phyloP scores from a whole-genome alignment of 75 land plant genomes.

The Azolla pinnata region DNA sequence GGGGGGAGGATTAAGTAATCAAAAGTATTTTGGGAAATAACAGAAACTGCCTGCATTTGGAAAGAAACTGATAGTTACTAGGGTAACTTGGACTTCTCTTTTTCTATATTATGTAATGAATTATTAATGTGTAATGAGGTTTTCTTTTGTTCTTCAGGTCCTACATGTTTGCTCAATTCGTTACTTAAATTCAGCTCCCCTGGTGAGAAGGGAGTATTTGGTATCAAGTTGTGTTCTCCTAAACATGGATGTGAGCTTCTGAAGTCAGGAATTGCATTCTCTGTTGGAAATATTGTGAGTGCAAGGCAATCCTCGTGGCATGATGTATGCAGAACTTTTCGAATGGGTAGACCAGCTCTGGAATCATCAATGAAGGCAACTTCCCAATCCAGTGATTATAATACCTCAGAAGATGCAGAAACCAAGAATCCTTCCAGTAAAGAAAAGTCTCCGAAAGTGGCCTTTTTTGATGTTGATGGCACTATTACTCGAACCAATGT shows the following conservation, averaged over 20 bases:
- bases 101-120: too few species aligned
- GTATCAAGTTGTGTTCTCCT: neutral
- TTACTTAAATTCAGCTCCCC: neutral
- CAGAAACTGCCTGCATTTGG: too few species aligned
- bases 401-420: neutral
- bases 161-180: constrained; percentile 1
- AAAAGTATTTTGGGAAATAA: too few species aligned
- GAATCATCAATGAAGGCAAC: neutral
- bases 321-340: neutral
- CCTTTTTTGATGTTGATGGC: constrained; percentile 28
- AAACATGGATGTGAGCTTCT: neutral
- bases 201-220: neutral
- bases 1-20: too few species aligned
- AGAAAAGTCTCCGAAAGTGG: constrained; percentile 9
- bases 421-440: neutral
- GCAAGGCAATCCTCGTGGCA: constrained; percentile 1
- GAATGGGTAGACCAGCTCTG: neutral
- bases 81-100: too few species aligned
- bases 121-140: too few species aligned
- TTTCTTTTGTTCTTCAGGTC: too few species aligned
- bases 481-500: constrained; percentile 24
- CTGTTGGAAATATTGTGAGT: constrained; percentile 5
- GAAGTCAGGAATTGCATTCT: neutral
- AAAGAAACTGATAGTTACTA: too few species aligned
- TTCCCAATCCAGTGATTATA: neutral